Base-by-base conservation (phyloP, 208 protist species). In the Phytomonas serpens region DNA sequence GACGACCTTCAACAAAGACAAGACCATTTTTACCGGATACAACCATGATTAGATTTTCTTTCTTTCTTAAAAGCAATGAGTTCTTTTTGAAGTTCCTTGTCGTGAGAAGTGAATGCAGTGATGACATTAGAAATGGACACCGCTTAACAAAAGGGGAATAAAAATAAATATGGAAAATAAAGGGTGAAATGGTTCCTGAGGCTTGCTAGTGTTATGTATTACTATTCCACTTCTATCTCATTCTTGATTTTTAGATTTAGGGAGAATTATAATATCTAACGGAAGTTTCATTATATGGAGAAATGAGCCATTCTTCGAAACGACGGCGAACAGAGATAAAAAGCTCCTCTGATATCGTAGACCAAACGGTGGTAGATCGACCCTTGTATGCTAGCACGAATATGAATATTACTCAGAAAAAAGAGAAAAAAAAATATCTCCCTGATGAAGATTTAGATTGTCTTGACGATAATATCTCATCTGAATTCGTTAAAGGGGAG, bases 1-100 rank as follows among this genome's bases (percentile, higher is more conserved):
- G 36, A 77, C 82, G 33, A 90, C 87, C 30, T 96, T 92, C 77
- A 83, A 74, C 11, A 92, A 90, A 69, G 88, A 96, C 72, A 92
- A 92, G 71, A 89, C 81, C 42, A 79, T 96, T 4, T 87, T 82
- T 68, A 94, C 88, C 19, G 78, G 84, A 29, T 82, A 87, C 36
- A 82, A 94, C 72, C 79, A 90, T 77, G 91, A 94, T 79, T 95
- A 83, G 51, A 0, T 69, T 31, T 67, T 29, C 0, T 31, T 36
- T 30, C 29, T 74, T 14, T 33, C 29, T 62, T 27, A 29, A 68
- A 74, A 52, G 34, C 33, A 52, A 75, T 19, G 38, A 13, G 4
- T 29, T 75, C 4, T 19, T 2, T 16, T 61, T 1, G 32, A 42
- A 42, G 62, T 19, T 19, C 1, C 14, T 65, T 13, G 13, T 11